Conservation (phyloP, 2,329 filamentous ascomycete genomes). For the Penicillium hordei region DNA sequence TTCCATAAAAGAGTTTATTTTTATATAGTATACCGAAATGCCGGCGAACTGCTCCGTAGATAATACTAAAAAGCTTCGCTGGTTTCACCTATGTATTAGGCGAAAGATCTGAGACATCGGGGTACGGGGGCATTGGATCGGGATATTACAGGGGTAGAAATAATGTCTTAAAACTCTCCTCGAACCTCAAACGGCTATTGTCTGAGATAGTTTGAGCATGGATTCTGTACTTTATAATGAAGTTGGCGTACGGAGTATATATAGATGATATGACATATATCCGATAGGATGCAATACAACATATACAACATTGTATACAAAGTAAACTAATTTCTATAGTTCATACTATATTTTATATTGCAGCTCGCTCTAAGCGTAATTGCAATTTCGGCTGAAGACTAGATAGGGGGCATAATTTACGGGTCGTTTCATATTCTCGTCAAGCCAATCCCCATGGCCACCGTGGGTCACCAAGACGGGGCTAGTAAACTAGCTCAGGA, state of each 20-base stretch:
- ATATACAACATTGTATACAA: neutral
- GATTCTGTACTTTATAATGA: neutral
- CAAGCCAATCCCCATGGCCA: slow-evolving; percentile 17
- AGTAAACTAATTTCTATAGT: too few relatives aligned
- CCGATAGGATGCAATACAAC: neutral
- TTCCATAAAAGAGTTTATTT: neutral
- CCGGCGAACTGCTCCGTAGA: neutral
- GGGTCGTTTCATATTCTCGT: slow-evolving; percentile 23
- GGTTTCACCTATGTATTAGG: neutral
- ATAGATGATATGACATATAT: too few relatives aligned
- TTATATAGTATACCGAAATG: neutral
- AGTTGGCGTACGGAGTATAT: neutral
- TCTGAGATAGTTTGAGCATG: neutral
- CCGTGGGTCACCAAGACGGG: slow-evolving; percentile 21
- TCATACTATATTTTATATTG: neutral
- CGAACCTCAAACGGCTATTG: neutral
- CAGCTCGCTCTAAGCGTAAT: neutral
- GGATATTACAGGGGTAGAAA: neutral
- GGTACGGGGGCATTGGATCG: neutral
- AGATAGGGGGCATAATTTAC: neutral
- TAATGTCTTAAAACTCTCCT: neutral
- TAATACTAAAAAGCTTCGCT: neutral
- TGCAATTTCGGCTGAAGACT: neutral
- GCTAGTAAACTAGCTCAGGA: slow-evolving; percentile 8
- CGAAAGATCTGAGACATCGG: slow-evolving; percentile 8